These are phyloP conservation scores for Xylariaceae sp. DNA, from an alignment of 2,329 filamentous ascomycete genomes.

Conservation along the genomic window DNA sequence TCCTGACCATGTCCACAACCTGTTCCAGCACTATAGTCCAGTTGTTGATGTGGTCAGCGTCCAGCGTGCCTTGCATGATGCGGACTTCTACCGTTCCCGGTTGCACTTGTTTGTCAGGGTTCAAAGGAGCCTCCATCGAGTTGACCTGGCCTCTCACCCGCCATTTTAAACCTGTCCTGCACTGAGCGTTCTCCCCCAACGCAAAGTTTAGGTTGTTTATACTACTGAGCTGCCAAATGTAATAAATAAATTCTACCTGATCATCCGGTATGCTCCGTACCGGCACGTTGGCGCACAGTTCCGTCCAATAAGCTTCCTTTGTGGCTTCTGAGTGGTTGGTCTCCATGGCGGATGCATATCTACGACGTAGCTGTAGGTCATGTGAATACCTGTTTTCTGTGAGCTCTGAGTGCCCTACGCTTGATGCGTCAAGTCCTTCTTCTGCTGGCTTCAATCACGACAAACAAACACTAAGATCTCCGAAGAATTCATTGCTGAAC, in stretches of 20 bases:
- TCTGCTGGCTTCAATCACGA: too few species aligned
- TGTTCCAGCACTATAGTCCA: conserved; percentile 29
- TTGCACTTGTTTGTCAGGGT: neutral
- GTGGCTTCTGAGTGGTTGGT: neutral
- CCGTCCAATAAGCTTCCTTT: neutral
- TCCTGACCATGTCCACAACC: conserved; percentile 14
- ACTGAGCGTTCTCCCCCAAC: neutral
- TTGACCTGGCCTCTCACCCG: conserved; percentile 2
- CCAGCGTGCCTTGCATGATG: conserved; percentile 33
- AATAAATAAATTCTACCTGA: neutral
- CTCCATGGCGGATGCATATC: neutral
- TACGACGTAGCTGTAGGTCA: fast-evolving
- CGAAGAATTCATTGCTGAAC: too few species aligned
- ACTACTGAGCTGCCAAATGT: conserved; percentile 7
- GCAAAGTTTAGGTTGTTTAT: neutral
- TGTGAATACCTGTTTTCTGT: neutral
- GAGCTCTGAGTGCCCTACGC: neutral
- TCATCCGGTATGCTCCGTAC: neutral
- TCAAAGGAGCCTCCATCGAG: neutral
- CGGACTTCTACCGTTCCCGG: conserved; percentile 21
- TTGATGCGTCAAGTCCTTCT: too few species aligned
- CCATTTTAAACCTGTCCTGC: conserved; percentile 17
- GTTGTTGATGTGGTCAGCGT: conserved; percentile 32
- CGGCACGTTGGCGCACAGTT: neutral
- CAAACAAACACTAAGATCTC: too few species aligned